These are phyloP conservation scores for Pythium scleroteichum DNA, from an alignment of 352 stramenopile genomes.

Conservation along the genomic window DNA sequence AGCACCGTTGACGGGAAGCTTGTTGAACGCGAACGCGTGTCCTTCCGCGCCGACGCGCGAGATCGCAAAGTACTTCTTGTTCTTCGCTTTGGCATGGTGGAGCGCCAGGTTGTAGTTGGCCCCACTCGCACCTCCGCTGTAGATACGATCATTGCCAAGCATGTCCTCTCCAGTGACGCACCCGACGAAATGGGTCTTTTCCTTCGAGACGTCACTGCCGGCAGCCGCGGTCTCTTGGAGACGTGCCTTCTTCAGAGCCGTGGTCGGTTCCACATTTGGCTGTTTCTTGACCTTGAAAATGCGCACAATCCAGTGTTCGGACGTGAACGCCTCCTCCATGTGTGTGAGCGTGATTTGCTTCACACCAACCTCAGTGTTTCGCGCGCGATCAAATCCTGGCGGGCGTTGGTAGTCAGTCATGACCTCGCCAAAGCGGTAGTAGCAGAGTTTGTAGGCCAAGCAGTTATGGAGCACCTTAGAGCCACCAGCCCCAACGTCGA, in stretches of 20 bases:
- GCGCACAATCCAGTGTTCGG: constrained; percentile 95
- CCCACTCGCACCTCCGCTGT: constrained; percentile 83
- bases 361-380: constrained; percentile 86
- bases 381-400: constrained; percentile 83
- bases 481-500: constrained; percentile 80
- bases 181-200: constrained; percentile 82
- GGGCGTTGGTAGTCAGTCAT: constrained; percentile 83
- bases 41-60: constrained; percentile 75
- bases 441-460: constrained; percentile 93
- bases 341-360: constrained; percentile 91
- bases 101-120: constrained; percentile 91
- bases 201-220: constrained; percentile 61
- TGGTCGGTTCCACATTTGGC: constrained; percentile 77
- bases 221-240: constrained; percentile 46
- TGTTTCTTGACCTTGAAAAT: constrained; percentile 95
- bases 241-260: constrained; percentile 61
- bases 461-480: constrained; percentile 90
- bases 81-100: constrained; percentile 78
- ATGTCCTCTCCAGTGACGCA: constrained; percentile 83
- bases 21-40: constrained; percentile 91
- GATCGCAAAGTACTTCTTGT: constrained; percentile 90
- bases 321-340: constrained; percentile 93
- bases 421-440: constrained; percentile 92
- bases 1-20: constrained; percentile 59
- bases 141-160: constrained; percentile 86